Base-by-base conservation (phyloP, 2,329 filamentous ascomycete genomes). In the Dryadomyces quercivorus region DNA sequence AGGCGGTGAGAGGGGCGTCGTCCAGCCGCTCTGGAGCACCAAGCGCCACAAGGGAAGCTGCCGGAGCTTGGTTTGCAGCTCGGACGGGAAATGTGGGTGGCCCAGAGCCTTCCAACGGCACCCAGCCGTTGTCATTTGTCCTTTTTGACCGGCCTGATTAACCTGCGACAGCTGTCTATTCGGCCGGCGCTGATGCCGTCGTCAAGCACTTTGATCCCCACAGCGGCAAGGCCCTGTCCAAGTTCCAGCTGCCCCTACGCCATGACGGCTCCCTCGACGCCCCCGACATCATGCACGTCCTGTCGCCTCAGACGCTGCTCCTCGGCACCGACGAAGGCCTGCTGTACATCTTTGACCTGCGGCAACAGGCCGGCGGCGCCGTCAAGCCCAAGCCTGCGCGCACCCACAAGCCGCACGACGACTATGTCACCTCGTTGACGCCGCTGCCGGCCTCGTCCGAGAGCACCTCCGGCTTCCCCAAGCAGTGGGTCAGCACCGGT, bases 401-500 rank as follows among this genome's bases (percentile, higher is more conserved):
- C 64, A 90, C 88, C 10, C 85, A 92, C 65, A 83, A 83, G 59
- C 92, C 92, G 0, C 93, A 98, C 70, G 83, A 87, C 62, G 92
- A 97, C 72, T 96, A 95, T 68, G 81, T 98, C 54, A 93, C 91
- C 36, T 91, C 88, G 51, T 76, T 98, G 47, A 86, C 88, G 0
- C 84, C 91, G 1, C 78, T 98, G 0, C 90, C 91, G 0, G 79
- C 91, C 0, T 85, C 86, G 2, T 78, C 84, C 34, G 81, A 86
- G 55, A 93, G 86, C 67, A 95, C 89, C 0, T 92, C 86, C 18
- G 91, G 91, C 5, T 92, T 88, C 66, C 83, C 88, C 63, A 95
- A 95, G 70, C 92, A 97, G 70, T 98, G 90, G 86, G 80, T 96
- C 52, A 93, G 86, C 42, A 96, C 91, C 0, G 93, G 93, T 38